phyloP scores from a whole-genome alignment of 345 rosid species.

The Gossypium bickii region DNA sequence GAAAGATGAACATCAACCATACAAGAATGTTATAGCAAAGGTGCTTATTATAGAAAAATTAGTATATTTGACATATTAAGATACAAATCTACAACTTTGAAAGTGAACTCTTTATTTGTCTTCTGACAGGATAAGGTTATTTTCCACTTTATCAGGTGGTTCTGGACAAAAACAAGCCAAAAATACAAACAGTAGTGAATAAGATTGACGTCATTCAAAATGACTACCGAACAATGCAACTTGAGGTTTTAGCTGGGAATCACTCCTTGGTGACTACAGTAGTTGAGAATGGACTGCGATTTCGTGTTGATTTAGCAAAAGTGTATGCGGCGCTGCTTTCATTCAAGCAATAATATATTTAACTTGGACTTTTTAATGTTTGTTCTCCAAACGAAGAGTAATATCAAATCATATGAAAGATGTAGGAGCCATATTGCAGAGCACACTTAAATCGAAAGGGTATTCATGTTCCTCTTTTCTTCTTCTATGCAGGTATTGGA shows the following conservation, averaged over 20 bases:
- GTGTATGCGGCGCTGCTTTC: conserved; percentile 48
- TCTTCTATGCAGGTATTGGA: conserved; percentile 73
- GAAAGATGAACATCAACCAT: conserved; percentile 67
- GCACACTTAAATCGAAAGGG: not conserved
- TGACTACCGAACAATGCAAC: conserved; percentile 84
- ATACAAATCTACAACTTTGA: not conserved
- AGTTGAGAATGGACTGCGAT: conserved; percentile 83
- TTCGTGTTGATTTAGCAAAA: conserved; percentile 76
- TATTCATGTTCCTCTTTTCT: conserved; percentile 7
- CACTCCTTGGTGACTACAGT: conserved; percentile 79
- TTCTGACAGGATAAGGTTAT: conserved; percentile 8
- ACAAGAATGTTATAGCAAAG: conserved; percentile 71
- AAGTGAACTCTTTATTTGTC: conserved; percentile 6
- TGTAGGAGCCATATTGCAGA: not conserved
- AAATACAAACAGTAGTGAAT: conserved; percentile 88
- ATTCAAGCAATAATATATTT: conserved; percentile 4
- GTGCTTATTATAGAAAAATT: conserved; percentile 26
- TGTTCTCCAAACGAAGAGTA: not conserved
- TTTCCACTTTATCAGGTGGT: conserved; percentile 52
- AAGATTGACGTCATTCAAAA: conserved; percentile 68
- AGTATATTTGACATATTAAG: conserved; percentile 8
- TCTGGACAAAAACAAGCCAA: conserved; percentile 82
- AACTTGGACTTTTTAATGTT: conserved; percentile 4
- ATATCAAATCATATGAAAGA: not conserved
- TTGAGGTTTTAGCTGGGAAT: conserved; percentile 93